A percentile compares a stretch with the other conserved stretches of the same genome.
These are phyloP conservation scores for Melampsora americana DNA, from an alignment of 1,284 basidiomycete species.

Conservation along the genomic window DNA sequence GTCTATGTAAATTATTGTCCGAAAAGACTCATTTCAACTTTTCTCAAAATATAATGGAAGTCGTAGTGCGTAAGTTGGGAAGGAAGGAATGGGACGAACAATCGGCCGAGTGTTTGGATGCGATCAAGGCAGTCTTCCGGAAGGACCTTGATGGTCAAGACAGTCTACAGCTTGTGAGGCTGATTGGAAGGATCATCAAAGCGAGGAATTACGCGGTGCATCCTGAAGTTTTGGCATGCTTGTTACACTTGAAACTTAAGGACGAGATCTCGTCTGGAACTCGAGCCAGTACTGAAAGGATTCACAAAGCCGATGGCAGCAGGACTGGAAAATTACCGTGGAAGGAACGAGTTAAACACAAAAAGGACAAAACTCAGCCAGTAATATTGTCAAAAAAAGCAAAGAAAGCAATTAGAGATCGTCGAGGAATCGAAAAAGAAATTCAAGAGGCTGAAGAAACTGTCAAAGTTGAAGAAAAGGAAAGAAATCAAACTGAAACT, in stretches of 20 bases:
- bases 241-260: conserved; percentile 80
- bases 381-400: conserved; percentile 84
- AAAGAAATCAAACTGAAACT: conserved; percentile 89
- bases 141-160: conserved; percentile 70
- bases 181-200: conserved; percentile 94
- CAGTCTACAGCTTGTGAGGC: conserved; percentile 81
- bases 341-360: conserved; percentile 56
- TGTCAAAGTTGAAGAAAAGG: conserved; percentile 86
- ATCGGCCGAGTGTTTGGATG: conserved; percentile 70
- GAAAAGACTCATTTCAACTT: conserved; percentile 97
- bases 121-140: conserved; percentile 75
- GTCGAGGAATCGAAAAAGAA: conserved; percentile 79
- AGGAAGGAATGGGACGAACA: conserved; percentile 73
- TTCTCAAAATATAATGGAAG: conserved; percentile 83
- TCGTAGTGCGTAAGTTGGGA: conserved; percentile 78
- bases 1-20: conserved; percentile 78
- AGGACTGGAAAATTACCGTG: conserved; percentile 52
- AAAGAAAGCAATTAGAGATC: conserved; percentile 73
- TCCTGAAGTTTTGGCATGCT: conserved; percentile 78
- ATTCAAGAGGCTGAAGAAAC: conserved; percentile 92
- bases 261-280: conserved; percentile 70
- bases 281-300: conserved; percentile 65
- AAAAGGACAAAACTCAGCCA: conserved; percentile 59
- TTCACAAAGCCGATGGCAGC: conserved; percentile 7
- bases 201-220: conserved; percentile 86